phyloP scores from a whole-genome alignment of 805 yeast genomes.

The Kazachstania martiniae region DNA sequence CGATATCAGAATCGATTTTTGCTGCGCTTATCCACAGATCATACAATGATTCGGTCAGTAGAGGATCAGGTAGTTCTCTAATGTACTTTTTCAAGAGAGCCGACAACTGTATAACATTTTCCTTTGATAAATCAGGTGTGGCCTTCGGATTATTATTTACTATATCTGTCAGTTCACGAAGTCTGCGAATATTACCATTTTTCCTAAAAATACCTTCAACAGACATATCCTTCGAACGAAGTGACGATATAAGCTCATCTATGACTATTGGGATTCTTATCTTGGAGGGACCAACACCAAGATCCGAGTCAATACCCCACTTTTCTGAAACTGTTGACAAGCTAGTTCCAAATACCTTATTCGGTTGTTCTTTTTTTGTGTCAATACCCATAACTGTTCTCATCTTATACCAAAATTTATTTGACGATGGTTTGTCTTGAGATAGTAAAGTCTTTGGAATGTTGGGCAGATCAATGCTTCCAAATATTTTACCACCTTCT shows the following conservation, averaged over 20 bases:
- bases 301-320: conserved; percentile 73
- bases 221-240: conserved; percentile 86
- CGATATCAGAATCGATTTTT: conserved; percentile 36
- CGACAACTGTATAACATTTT: conserved; percentile 84
- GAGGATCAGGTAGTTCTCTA: conserved; percentile 87
- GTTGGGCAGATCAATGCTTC: conserved; percentile 1
- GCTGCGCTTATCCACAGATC: conserved; percentile 71
- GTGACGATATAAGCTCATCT: conserved; percentile 75
- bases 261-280: conserved; percentile 75
- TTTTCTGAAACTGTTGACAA: conserved; percentile 54
- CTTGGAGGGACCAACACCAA: conserved; percentile 74
- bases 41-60: conserved; percentile 65
- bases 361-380: conserved; percentile 12
- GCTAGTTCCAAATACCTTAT: conserved; percentile 68
- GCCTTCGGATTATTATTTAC: conserved; percentile 66
- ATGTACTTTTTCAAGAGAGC: conserved; percentile 85
- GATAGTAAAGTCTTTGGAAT: not conserved
- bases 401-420: conserved; percentile 24
- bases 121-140: conserved; percentile 59
- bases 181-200: conserved; percentile 84
- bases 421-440: conserved; percentile 1
- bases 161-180: conserved; percentile 59
- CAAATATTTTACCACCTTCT: conserved; percentile 14
- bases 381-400: conserved; percentile 21
- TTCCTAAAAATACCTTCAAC: conserved; percentile 93